These are phyloP conservation scores for Clonostachys sp. DNA, from an alignment of 2,329 filamentous ascomycete genomes.

Conservation along the genomic window DNA sequence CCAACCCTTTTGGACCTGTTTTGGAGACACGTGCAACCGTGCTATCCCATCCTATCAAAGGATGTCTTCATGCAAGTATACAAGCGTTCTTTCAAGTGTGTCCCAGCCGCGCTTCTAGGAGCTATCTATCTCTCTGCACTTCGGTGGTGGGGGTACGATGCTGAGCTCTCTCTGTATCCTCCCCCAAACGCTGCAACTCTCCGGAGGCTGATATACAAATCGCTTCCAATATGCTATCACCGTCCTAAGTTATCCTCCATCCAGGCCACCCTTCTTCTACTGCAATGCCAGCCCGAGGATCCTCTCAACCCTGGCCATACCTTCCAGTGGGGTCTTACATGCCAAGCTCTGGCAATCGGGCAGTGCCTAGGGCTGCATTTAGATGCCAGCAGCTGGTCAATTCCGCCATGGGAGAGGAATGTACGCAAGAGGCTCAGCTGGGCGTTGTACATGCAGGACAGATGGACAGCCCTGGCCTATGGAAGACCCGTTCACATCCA, in stretches of 20 bases:
- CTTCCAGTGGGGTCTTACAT: constrained; percentile 24
- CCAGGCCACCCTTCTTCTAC: constrained; percentile 34
- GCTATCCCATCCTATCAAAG: constrained; percentile 48
- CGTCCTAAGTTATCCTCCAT: constrained; percentile 34
- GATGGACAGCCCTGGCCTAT: constrained; percentile 34
- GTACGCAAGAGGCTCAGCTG: constrained; percentile 49
- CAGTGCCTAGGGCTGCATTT: constrained; percentile 45
- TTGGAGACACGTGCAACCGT: constrained; percentile 52
- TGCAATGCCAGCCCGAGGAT: constrained; percentile 27
- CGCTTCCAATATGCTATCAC: constrained; percentile 24
- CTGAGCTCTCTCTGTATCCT: constrained; percentile 27
- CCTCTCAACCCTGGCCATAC: constrained; percentile 25
- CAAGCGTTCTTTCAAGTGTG: constrained; percentile 40
- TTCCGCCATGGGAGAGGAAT: constrained; percentile 48
- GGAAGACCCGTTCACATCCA: constrained; percentile 40
- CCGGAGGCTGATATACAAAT: constrained; percentile 21
- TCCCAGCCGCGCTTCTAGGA: constrained; percentile 46
- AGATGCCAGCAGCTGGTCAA: constrained; percentile 46
- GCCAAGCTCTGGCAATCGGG: constrained; percentile 35
- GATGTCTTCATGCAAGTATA: constrained; percentile 50
- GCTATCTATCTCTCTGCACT: constrained; percentile 51
- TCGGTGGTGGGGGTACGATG: constrained; percentile 44
- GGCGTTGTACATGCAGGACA: constrained; percentile 54
- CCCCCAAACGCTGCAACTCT: constrained; percentile 27
- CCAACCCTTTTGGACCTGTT: constrained; percentile 56